phyloP scores from a whole-genome alignment of 1,139 yeast genomes.

The Nakaseomyces uthaithaninus region DNA sequence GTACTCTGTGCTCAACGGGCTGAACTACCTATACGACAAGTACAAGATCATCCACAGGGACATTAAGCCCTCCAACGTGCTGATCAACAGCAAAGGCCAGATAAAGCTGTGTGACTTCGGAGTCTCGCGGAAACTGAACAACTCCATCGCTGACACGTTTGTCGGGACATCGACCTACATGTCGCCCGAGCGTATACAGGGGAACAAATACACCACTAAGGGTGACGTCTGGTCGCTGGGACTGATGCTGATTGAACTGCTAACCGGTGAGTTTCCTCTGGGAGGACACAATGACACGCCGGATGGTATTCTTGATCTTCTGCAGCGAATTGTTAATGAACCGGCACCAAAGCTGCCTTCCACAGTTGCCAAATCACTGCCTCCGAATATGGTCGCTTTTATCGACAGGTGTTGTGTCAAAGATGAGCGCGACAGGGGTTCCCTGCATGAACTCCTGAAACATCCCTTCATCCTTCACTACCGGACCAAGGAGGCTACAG shows the following conservation, averaged over 20 bases:
- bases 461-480: slow-evolving; percentile 29
- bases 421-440: slow-evolving; percentile 54
- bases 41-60: slow-evolving; percentile 90
- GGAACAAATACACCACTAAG: slow-evolving; percentile 82
- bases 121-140: slow-evolving; percentile 81
- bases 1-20: slow-evolving; percentile 68
- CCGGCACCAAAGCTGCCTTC: slow-evolving; percentile 68
- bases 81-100: slow-evolving; percentile 70
- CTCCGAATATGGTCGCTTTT: slow-evolving; percentile 41
- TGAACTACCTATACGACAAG: slow-evolving; percentile 68
- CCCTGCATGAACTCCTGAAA: slow-evolving; percentile 49
- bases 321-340: slow-evolving; percentile 90
- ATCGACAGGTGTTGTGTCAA: slow-evolving; percentile 59
- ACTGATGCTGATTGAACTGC: slow-evolving; percentile 76
- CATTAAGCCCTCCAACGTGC: slow-evolving; percentile 82
- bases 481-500: slow-evolving; percentile 19
- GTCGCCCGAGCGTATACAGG: slow-evolving; percentile 97
- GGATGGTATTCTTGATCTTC: slow-evolving; percentile 78
- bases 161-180: slow-evolving; percentile 96
- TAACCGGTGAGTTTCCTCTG: slow-evolving; percentile 69
- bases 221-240: slow-evolving; percentile 98
- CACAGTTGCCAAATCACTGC: slow-evolving; percentile 30
- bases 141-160: slow-evolving; percentile 91
- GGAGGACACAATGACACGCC: slow-evolving; percentile 53
- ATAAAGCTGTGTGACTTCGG: slow-evolving; percentile 90